A percentile compares a stretch with the other conserved stretches of the same genome.
Conservation (phyloP, 2,329 filamentous ascomycete species). For the Leptographium galeiforme region DNA sequence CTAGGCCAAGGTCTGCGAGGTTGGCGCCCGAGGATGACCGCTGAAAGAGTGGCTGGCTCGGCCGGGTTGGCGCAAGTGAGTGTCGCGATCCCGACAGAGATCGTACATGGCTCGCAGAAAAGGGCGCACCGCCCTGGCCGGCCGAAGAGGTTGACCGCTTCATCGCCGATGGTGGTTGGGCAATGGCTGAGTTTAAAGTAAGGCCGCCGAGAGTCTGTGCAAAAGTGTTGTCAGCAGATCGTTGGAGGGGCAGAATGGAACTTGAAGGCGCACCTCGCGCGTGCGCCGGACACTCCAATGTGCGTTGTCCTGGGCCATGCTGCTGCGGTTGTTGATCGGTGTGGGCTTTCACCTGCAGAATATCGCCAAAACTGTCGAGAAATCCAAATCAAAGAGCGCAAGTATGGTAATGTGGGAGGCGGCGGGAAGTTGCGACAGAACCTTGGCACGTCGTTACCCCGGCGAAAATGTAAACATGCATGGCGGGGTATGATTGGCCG, state of each 20-base stretch:
- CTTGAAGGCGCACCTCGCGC: constrained; percentile 54
- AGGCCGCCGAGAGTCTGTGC: constrained; percentile 71
- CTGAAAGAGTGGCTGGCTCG: constrained; percentile 76
- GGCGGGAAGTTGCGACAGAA: not conserved
- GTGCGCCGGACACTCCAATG: constrained; percentile 86
- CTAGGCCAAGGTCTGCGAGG: constrained; percentile 56
- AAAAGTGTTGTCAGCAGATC: constrained; percentile 4
- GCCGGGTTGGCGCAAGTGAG: constrained; percentile 71
- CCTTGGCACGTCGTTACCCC: not conserved
- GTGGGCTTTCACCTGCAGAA: too few relatives aligned
- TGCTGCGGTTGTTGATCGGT: constrained; percentile 13
- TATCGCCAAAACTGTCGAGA: too few relatives aligned
- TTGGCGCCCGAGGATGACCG: constrained; percentile 75
- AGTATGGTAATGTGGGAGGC: too few relatives aligned
- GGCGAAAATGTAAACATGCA: constrained; percentile 12
- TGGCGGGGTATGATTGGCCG: constrained; percentile 11
- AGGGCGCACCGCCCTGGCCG: constrained; percentile 48
- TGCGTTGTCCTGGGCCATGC: constrained; percentile 77
- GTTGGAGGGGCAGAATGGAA: not conserved
- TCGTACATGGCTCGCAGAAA: constrained; percentile 57
- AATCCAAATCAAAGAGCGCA: too few relatives aligned
- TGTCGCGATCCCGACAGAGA: constrained; percentile 73
- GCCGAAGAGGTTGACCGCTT: constrained; percentile 79
- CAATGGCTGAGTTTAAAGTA: constrained; percentile 71
- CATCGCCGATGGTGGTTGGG: constrained; percentile 83